Base-by-base conservation (phyloP, 2,329 filamentous ascomycete species). In the Falciphora oryzae region DNA sequence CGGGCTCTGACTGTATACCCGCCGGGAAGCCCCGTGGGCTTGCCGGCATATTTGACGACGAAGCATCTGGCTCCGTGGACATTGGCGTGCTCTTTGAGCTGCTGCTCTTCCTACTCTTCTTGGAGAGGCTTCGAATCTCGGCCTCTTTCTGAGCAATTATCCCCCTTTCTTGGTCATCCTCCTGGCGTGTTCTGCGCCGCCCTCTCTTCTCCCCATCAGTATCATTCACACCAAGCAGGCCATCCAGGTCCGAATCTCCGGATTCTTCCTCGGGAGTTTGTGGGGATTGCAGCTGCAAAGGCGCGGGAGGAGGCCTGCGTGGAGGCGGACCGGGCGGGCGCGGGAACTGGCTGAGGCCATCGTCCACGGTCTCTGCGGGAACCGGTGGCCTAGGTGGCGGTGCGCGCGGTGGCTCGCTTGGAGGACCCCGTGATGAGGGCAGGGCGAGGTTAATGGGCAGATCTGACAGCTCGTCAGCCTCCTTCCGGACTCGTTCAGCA, bases 241-340 rank as follows among this genome's bases (percentile, higher is more conserved):
- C 90, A 66, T 95, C 92, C 69, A 93, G 95, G 68, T 96, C 93
- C 0, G 91, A 93, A 66, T 92, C 91, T 0, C 88, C 89, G 0
- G 91, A 93, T 66, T 92, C 91, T 0, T 85, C 83, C n/a, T 89
- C 85, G 4, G 73, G 69, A 2, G 73, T 69, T 4, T 73, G 65
- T 0, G 69, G 67, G 2, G 75, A 70, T 60, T 80, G 83, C 29
- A 98, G 81, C 72, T 93, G 89, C 64, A 98, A 76, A 2, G 94
- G 93, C 16, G 92, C 91, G 60, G 94, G 94, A 3, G 93, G 93
- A 7, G 89, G 86, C 75, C 96, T 97, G 66, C 93, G 85, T 62
- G 85, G 85, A 18, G 89, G 87, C 1, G 87, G 83, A 2, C 84
- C 81, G 13, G 83, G 79, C 6, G 79, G 77, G 11, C 80, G 77